Percentiles rank a stretch among this genome's conserved stretches.
phyloP scores from a whole-genome alignment of 2,329 filamentous ascomycete genomes.

The Exophiala sp. region DNA sequence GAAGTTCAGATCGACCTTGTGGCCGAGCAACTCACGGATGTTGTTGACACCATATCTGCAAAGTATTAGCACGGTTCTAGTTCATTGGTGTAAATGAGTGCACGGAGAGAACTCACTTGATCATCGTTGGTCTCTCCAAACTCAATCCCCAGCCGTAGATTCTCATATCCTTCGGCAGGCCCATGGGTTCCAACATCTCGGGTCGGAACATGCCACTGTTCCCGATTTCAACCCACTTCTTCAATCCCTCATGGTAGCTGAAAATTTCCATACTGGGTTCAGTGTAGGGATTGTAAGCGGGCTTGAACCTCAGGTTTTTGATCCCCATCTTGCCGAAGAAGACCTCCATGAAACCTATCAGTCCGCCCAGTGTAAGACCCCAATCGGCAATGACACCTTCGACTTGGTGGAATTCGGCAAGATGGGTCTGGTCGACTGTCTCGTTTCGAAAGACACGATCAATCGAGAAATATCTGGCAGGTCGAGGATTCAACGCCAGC shows the following conservation, averaged over 20 bases:
- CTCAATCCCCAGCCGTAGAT: conserved; percentile 93
- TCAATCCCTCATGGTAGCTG: conserved; percentile 81
- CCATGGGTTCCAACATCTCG: conserved; percentile 95
- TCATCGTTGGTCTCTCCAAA: conserved; percentile 95
- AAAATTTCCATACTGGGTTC: conserved; percentile 99
- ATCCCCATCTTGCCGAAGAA: conserved; percentile 98
- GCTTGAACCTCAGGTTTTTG: conserved; percentile 82
- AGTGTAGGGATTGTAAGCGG: conserved; percentile 91
- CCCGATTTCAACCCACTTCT: conserved; percentile 93
- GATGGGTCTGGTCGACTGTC: conserved; percentile 90
- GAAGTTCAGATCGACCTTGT: conserved; percentile 92
- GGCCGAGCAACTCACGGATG: conserved; percentile 84
- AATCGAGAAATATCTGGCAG: conserved; percentile 96
- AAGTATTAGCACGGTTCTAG: conserved; percentile 2
- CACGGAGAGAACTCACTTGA: conserved; percentile 60
- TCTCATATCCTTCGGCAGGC: conserved; percentile 79
- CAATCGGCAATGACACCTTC: conserved; percentile 99
- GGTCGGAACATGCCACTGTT: conserved; percentile 99
- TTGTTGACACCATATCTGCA: conserved; percentile 67
- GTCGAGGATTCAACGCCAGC: conserved; percentile 73
- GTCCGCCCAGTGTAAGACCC: conserved; percentile 79
- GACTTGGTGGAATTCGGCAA: conserved; percentile 97
- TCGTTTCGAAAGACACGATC: conserved; percentile 98
- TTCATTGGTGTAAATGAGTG: neutral
- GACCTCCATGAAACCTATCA: conserved; percentile 90